These are phyloP conservation scores for Ustilago shanxiensis DNA, from an alignment of 1,284 basidiomycete species.

Conservation along the genomic window DNA sequence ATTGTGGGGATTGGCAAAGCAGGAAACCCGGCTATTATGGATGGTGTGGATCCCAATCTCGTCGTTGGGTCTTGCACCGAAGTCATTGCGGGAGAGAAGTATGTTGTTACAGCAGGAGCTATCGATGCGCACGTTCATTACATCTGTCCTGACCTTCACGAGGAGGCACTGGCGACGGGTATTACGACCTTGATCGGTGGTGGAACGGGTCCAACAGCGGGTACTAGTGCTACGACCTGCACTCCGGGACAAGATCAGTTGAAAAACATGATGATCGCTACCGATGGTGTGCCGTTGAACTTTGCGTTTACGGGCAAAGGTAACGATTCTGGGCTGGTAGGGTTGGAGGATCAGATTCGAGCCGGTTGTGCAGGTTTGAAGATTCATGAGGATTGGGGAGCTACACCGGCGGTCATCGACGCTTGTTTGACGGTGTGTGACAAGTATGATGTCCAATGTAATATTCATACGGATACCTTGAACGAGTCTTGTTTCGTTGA, in stretches of 20 bases:
- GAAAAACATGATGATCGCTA: slow-evolving; percentile 73
- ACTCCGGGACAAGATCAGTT: slow-evolving; percentile 75
- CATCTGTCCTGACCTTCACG: slow-evolving; percentile 90
- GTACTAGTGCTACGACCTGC: slow-evolving; percentile 93
- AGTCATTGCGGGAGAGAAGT: slow-evolving; percentile 92
- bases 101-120: slow-evolving; percentile 92
- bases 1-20: slow-evolving; percentile 95
- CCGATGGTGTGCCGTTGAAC: slow-evolving; percentile 89
- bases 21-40: slow-evolving; percentile 96
- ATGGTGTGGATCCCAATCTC: slow-evolving; percentile 80
- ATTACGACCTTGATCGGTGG: slow-evolving; percentile 71
- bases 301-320: slow-evolving; percentile 84
- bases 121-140: slow-evolving; percentile 86
- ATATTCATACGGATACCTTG: slow-evolving; percentile 94
- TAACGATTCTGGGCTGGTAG: slow-evolving; percentile 82
- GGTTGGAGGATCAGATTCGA: slow-evolving; percentile 83
- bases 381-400: slow-evolving; percentile 98
- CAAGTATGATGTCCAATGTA: slow-evolving; percentile 94
- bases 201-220: slow-evolving; percentile 88
- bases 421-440: slow-evolving; percentile 85
- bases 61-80: slow-evolving; percentile 60
- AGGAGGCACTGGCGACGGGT: slow-evolving; percentile 74
- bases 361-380: slow-evolving; percentile 94
- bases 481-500: slow-evolving; percentile 81
- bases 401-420: slow-evolving; percentile 86